Conservation (phyloP, 1,284 basidiomycete genomes). For the Apiotrichum gamsii region DNA sequence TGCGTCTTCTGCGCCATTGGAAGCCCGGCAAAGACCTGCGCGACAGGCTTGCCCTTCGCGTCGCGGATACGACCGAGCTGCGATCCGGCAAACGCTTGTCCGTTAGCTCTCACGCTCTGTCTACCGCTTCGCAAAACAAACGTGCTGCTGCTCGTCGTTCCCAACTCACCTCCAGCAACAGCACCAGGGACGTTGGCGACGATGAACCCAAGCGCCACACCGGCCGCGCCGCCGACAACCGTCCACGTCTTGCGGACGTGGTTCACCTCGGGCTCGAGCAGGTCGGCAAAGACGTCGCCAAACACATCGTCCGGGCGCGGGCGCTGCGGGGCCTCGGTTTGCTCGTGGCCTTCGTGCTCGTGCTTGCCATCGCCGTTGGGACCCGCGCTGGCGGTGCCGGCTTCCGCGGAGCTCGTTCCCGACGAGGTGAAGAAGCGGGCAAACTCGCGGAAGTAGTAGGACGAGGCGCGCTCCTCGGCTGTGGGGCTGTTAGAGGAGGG, state of each 20-base stretch:
- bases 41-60: slow-evolving; percentile 87
- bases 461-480: slow-evolving; percentile 59
- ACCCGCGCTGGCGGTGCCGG: slow-evolving; percentile 4
- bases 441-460: slow-evolving; percentile 72
- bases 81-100: slow-evolving; percentile 70
- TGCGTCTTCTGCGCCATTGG: slow-evolving; percentile 77
- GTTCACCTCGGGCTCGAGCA: slow-evolving; percentile 50
- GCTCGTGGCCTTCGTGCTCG: slow-evolving; percentile 1
- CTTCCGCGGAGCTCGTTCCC: slow-evolving; percentile 15
- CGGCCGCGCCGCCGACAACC: slow-evolving; percentile 58
- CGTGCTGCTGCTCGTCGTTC: not conserved
- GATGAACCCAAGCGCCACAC: slow-evolving; percentile 70
- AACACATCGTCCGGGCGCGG: slow-evolving; percentile 78
- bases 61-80: slow-evolving; percentile 79
- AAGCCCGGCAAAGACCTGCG: slow-evolving; percentile 78
- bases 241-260: slow-evolving; percentile 44
- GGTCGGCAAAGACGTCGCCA: slow-evolving; percentile 84
- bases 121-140: too few relatives aligned
- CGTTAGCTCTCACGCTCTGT: not conserved
- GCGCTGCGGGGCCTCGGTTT: slow-evolving; percentile 5
- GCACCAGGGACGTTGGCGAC: slow-evolving; percentile 77
- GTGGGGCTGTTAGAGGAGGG: slow-evolving; percentile 34
- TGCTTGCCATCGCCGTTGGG: not conserved
- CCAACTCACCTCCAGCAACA: slow-evolving; percentile 42
- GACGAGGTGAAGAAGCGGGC: slow-evolving; percentile 58